A percentile compares a stretch with the other conserved stretches of the same genome.
phyloP scores from a whole-genome alignment of 768 basidiomycete genomes.

The Naganishia antarctica region DNA sequence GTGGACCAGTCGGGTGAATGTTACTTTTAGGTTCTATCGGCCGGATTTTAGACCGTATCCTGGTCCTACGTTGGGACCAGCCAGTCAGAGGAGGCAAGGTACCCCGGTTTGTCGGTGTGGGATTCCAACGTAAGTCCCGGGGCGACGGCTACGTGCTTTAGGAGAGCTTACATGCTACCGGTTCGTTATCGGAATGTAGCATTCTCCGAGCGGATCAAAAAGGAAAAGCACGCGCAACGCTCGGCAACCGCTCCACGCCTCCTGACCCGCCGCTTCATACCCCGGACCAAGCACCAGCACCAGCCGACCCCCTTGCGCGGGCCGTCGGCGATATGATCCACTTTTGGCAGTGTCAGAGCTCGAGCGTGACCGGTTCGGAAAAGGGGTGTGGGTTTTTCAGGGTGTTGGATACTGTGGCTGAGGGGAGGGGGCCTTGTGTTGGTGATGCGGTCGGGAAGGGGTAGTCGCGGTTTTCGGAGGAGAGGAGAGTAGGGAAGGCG shows the following conservation, averaged over 20 bases:
- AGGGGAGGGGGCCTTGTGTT: constrained; percentile 45
- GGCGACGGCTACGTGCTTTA: constrained; percentile 25
- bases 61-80: constrained; percentile 24
- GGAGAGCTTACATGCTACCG: not conserved
- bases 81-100: constrained; percentile 33
- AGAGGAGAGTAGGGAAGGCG: too few relatives aligned
- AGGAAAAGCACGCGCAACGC: constrained; percentile 34
- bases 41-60: constrained; percentile 45
- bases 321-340: constrained; percentile 33
- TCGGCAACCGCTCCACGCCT: not conserved
- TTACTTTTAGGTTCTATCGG: constrained; percentile 46
- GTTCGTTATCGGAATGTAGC: constrained; percentile 26
- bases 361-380: constrained; percentile 40
- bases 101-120: constrained; percentile 47
- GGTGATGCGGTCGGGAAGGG: not conserved
- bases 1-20: constrained; percentile 44
- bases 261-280: not conserved
- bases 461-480: not conserved
- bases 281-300: not conserved
- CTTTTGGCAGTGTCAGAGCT: constrained; percentile 49
- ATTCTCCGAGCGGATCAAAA: constrained; percentile 48
- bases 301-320: constrained; percentile 27
- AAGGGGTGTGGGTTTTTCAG: constrained; percentile 49
- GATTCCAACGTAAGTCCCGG: too few relatives aligned
- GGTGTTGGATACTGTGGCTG: constrained; percentile 42